phyloP scores from a whole-genome alignment of 2,329 filamentous ascomycete genomes.

The Venturia nashicola region DNA sequence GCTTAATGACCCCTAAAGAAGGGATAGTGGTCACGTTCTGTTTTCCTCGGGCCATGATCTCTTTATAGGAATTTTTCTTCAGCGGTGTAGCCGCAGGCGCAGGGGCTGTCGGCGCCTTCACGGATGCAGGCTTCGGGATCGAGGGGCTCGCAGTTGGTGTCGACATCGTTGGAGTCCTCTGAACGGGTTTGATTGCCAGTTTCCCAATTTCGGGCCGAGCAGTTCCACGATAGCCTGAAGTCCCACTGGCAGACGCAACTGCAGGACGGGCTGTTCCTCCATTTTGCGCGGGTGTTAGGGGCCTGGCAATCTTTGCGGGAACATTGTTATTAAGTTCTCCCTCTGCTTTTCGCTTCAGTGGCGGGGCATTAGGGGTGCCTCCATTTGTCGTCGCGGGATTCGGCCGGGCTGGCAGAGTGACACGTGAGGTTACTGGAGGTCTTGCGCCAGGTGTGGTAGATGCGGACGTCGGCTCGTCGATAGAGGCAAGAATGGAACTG shows the following conservation, averaged over 20 bases:
- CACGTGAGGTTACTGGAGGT: not conserved
- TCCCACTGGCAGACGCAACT: slow-evolving; percentile 11
- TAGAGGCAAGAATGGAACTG: slow-evolving; percentile 25
- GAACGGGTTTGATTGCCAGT: slow-evolving; percentile 4
- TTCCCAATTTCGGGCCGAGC: slow-evolving; percentile 18
- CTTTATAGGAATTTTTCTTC: slow-evolving; percentile 63
- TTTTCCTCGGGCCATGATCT: slow-evolving; percentile 61
- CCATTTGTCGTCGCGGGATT: slow-evolving; percentile 1
- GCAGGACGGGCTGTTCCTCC: not conserved
- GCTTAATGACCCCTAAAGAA: slow-evolving; percentile 57
- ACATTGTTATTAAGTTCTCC: slow-evolving; percentile 16
- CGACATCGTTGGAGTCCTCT: slow-evolving; percentile 13
- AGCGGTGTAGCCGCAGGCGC: slow-evolving; percentile 31
- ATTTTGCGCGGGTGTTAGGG: slow-evolving; percentile 2
- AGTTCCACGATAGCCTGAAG: slow-evolving; percentile 23
- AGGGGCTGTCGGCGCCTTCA: slow-evolving; percentile 8
- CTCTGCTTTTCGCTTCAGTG: slow-evolving; percentile 27
- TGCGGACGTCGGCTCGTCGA: slow-evolving; percentile 13
- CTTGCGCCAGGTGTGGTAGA: not conserved
- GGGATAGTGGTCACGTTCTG: slow-evolving; percentile 40
- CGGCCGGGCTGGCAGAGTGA: slow-evolving; percentile 2
- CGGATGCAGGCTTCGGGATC: slow-evolving; percentile 10
- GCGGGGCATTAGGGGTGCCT: slow-evolving; percentile 18
- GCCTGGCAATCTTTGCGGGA: slow-evolving; percentile 14
- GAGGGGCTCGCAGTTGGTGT: slow-evolving; percentile 2